Percentiles rank a stretch among this genome's conserved stretches.
Evolutionary conservation across 2,329 filamentous ascomycete genomes (phyloP).

Genomic region (Aureobasidium lini): DNA sequence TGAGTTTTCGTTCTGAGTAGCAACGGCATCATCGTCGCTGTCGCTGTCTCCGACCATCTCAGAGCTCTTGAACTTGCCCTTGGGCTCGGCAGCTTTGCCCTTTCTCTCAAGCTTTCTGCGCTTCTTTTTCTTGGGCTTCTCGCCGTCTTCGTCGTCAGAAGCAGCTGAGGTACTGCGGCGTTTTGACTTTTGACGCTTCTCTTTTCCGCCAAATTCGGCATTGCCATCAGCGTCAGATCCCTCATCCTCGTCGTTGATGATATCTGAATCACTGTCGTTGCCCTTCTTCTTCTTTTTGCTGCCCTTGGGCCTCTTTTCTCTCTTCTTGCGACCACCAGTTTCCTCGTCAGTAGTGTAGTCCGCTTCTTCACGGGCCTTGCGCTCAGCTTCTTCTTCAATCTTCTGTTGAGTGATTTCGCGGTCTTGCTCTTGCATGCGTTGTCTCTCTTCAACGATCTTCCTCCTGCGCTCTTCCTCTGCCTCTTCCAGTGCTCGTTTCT

Average conservation of each 20-base stretch:
- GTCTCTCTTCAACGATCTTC: slow-evolving; percentile 79
- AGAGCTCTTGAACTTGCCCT: slow-evolving; percentile 71
- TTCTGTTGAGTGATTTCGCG: slow-evolving; percentile 64
- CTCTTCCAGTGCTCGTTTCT: slow-evolving; percentile 59
- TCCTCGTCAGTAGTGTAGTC: slow-evolving; percentile 77
- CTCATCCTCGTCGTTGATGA: slow-evolving; percentile 31
- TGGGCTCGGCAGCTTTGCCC: slow-evolving; percentile 29
- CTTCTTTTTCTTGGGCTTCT: slow-evolving; percentile 52
- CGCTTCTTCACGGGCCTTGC: slow-evolving; percentile 51
- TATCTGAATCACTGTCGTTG: slow-evolving; percentile 35
- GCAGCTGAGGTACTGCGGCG: slow-evolving; percentile 28
- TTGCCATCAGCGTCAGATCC: slow-evolving; percentile 33
- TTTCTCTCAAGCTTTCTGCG: slow-evolving; percentile 53
- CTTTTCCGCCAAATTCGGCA: slow-evolving; percentile 34
- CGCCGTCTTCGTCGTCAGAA: slow-evolving; percentile 47
- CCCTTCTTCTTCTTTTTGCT: slow-evolving; percentile 50
- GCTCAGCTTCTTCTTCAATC: slow-evolving; percentile 59
- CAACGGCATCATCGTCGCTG: slow-evolving; percentile 43
- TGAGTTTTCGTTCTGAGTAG: slow-evolving; percentile 20
- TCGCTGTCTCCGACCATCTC: slow-evolving; percentile 78
- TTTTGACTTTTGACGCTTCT: slow-evolving; percentile 28
- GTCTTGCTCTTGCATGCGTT: slow-evolving; percentile 68
- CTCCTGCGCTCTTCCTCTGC: slow-evolving; percentile 66
- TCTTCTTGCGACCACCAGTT: slow-evolving; percentile 72
- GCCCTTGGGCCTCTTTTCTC: slow-evolving; percentile 56